Base-by-base conservation (phyloP, 139 green algal genomes). In the Auxenochlorella protothecoides region DNA sequence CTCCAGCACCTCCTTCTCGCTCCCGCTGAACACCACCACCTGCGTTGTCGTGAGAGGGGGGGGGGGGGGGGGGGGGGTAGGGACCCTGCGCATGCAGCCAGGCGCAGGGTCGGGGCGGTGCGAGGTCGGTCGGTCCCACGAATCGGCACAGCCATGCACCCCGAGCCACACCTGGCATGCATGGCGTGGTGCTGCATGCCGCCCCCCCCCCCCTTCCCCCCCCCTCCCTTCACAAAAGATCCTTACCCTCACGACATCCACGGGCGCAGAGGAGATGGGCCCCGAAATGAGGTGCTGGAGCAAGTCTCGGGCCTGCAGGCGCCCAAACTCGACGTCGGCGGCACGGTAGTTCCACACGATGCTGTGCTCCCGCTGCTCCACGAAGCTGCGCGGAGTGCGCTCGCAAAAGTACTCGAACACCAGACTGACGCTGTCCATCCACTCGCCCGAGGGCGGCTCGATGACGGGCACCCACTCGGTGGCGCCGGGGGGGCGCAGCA, bases 301-400 rank as follows among this genome's bases (percentile, higher is more conserved):
- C 72, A 90, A 72, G 73, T 89, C 86, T 5, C 78, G 65, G n/a
- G 83, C 82, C 76, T 86, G 79, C 9, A 85, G 74, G 54, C 81
- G 78, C 2, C 89, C 91, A 83, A 96, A 97, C 84, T 96, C 90
- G n/a, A 92, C 79, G 68, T 97, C 90, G 77, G 92, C 87, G 77
- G 79, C 85, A 74, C 96, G 97, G 85, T 96, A 98, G 84, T 97
- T 98, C 95, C 95, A 99, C 59, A 99, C 93, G 56, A 99, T 76
- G 53, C 78, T 91, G 9, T 92, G 98, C 72, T 97, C 95, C 4
- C 95, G 79, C 44, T 82, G 76, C 78, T 98, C 91, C 61, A 98
- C 92, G 73, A 94, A 97, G 15, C 78, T 86, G 15, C 94, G 82
- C 5, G 94, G 94, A 16, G 94, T 99, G 73, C 95, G 85, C 85